Evolutionary conservation across 345 rosid species (phyloP).

Genomic region (Euphorbia lathyris): DNA sequence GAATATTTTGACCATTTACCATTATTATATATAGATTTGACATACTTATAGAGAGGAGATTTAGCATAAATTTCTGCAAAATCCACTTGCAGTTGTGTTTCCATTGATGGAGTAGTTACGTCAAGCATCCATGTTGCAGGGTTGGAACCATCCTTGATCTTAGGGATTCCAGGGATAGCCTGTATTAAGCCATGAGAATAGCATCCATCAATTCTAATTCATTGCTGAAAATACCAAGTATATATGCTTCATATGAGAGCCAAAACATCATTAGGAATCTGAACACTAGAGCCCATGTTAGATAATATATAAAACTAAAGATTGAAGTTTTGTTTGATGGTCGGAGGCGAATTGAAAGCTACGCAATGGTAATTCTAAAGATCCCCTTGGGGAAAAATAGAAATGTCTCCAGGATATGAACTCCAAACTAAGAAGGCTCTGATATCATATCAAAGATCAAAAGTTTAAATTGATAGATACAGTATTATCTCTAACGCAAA

Average conservation of each 20-base stretch:
- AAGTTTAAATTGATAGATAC: too few species aligned
- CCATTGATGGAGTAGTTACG: conserved; percentile 56
- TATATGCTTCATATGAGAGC: neutral
- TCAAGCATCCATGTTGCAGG: conserved; percentile 99
- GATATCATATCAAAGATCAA: too few species aligned
- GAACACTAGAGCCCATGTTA: neutral
- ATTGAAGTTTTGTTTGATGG: neutral
- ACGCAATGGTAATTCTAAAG: neutral
- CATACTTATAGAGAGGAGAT: conserved; percentile 70
- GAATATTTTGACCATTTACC: neutral
- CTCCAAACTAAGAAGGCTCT: too few species aligned
- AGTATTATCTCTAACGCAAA: too few species aligned
- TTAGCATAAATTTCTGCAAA: conserved; percentile 62
- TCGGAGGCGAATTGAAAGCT: neutral
- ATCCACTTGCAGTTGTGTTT: conserved; percentile 60
- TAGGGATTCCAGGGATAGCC: conserved; percentile 72
- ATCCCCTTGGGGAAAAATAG: neutral
- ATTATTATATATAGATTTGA: neutral
- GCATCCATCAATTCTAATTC: neutral
- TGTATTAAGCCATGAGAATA: conserved; percentile 21
- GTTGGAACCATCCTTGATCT: conserved; percentile 65
- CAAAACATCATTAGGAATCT: conserved; percentile 1
- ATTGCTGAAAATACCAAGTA: neutral
- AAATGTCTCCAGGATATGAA: neutral
- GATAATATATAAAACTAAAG: neutral